Conservation (phyloP, 129 eudicot species). For the Chrysanthemum seticuspe region DNA sequence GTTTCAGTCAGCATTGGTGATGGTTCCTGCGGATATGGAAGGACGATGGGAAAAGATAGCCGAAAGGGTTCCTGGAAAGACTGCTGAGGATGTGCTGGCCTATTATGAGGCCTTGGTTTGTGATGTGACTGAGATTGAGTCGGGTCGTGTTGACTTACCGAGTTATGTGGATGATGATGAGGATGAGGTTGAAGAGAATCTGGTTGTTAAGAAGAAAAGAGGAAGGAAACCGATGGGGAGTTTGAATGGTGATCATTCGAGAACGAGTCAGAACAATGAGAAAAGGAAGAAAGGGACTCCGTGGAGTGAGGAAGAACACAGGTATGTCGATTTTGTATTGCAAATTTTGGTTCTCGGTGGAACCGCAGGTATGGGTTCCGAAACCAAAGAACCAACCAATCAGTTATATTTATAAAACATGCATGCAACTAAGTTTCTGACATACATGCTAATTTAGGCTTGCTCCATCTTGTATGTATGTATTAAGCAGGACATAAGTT, state of each 20-base stretch:
- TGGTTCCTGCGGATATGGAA: conserved; percentile 39
- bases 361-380: too few relatives aligned
- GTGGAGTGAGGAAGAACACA: conserved; percentile 58
- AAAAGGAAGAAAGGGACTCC: conserved; percentile 89
- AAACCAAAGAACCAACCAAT: too few relatives aligned
- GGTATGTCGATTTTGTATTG: too few relatives aligned
- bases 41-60: conserved; percentile 75
- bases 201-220: too few relatives aligned
- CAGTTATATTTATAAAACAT: too few relatives aligned
- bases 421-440: too few relatives aligned
- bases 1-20: conserved; percentile 69
- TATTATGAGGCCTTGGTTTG: conserved; percentile 63
- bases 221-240: conserved; percentile 28
- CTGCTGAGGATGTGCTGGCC: conserved; percentile 47
- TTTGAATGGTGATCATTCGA: conserved; percentile 36
- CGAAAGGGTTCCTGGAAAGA: conserved; percentile 48
- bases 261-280: conserved; percentile 64
- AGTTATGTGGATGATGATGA: conserved; percentile 54
- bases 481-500: too few relatives aligned
- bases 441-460: too few relatives aligned
- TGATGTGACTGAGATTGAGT: conserved; percentile 60
- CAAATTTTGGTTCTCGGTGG: too few relatives aligned
- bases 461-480: too few relatives aligned
- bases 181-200: conserved; percentile 22
- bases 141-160: conserved; percentile 76